Evolutionary conservation across 768 basidiomycete genomes (phyloP).

Genomic region (Tubosaeta brunneosetosa): DNA sequence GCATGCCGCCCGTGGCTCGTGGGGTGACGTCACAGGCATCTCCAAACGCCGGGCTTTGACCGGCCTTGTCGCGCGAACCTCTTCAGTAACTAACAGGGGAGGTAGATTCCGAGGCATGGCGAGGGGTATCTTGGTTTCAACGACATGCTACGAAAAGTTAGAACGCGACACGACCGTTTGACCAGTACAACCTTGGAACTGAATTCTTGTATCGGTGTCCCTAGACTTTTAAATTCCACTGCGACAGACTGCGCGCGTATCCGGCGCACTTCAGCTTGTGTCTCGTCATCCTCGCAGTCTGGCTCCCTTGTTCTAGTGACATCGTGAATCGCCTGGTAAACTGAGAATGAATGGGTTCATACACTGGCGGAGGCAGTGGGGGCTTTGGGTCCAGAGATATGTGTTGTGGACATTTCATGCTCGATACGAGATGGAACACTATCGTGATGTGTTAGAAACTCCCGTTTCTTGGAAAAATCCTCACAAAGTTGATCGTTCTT

Average conservation of each 20-base stretch:
- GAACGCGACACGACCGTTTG: neutral
- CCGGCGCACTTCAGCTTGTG: conserved; percentile 40
- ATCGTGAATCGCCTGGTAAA: neutral
- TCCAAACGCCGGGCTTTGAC: neutral
- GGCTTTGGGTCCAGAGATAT: conserved; percentile 43
- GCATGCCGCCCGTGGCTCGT: conserved; percentile 18
- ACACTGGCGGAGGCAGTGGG: conserved; percentile 37
- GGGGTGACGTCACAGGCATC: conserved; percentile 15
- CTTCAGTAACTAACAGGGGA: conserved; percentile 23
- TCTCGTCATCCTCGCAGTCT: conserved; percentile 44
- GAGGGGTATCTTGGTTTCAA: conserved; percentile 11
- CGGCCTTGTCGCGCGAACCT: conserved; percentile 4
- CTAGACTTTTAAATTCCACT: conserved; percentile 30
- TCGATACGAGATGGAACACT: conserved; percentile 52
- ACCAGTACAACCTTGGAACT: conserved; percentile 15
- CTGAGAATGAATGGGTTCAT: conserved; percentile 7
- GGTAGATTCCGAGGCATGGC: conserved; percentile 8
- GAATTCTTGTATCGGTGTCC: conserved; percentile 13
- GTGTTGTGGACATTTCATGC: conserved; percentile 24
- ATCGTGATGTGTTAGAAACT: neutral
- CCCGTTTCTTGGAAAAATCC: neutral
- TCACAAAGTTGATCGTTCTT: neutral
- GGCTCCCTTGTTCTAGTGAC: conserved; percentile 43
- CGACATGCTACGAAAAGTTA: conserved; percentile 8
- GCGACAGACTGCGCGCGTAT: conserved; percentile 37